Evolutionary conservation across 2,329 filamentous ascomycete genomes (phyloP).

Genomic region (Cercospora sojina): DNA sequence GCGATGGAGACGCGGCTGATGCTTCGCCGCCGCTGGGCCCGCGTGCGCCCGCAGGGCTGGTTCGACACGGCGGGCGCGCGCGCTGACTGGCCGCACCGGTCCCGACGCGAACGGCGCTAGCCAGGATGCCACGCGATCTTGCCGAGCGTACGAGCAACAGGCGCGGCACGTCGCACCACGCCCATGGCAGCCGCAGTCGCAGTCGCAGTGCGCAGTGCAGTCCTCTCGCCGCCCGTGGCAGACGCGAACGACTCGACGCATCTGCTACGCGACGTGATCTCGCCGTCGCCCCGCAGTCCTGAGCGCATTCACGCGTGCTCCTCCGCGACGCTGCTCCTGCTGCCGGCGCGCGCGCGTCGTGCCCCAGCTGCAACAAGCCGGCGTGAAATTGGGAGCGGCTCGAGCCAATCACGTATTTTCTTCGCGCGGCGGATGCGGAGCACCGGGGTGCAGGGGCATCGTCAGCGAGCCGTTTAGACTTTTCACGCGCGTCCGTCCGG

Average conservation of each 20-base stretch:
- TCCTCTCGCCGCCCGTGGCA: neutral
- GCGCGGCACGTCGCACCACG: neutral
- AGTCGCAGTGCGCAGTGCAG: neutral
- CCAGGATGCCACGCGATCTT: slow-evolving; percentile 9
- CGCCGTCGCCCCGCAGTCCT: neutral
- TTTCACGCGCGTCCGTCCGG: neutral
- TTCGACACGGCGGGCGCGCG: neutral
- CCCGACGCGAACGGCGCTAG: neutral
- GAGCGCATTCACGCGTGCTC: neutral
- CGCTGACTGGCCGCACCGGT: neutral
- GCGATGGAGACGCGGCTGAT: neutral
- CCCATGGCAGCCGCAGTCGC: no score
- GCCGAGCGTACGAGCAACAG: neutral
- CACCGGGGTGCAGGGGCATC: neutral
- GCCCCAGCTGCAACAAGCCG: neutral
- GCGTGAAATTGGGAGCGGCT: neutral
- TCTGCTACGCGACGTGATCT: neutral
- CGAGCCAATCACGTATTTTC: neutral
- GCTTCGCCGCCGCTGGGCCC: neutral
- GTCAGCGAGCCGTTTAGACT: neutral
- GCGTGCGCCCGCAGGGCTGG: neutral
- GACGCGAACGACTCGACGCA: neutral
- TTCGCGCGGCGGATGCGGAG: neutral
- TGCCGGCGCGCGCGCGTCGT: neutral
- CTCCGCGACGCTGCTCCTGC: neutral